phyloP scores from a whole-genome alignment of 139 green algal species.

The Pedinophyceae sp. region DNA sequence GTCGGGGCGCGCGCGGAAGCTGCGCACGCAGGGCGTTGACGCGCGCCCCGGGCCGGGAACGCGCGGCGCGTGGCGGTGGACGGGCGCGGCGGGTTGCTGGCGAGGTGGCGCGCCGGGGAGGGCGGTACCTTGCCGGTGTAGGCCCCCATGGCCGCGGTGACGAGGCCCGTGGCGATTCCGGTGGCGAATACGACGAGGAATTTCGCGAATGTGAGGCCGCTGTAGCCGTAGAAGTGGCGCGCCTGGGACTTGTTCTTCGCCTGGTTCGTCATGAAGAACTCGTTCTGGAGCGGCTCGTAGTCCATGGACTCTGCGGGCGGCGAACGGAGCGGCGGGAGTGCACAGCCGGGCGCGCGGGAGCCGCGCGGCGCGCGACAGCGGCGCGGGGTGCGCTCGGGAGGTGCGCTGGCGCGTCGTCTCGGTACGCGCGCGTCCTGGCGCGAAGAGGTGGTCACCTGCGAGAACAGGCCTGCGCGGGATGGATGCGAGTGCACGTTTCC shows the following conservation, averaged over 20 bases:
- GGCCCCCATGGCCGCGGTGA: slow-evolving; percentile 42
- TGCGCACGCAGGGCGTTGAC: background rate
- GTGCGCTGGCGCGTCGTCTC: too few species aligned
- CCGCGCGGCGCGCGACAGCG: too few species aligned
- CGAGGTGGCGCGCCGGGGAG: background rate
- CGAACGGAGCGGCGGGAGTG: too few species aligned
- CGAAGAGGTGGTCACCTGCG: too few species aligned
- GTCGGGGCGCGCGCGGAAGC: background rate
- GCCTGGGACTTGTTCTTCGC: background rate
- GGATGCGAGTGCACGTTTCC: too few species aligned
- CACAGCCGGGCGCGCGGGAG: too few species aligned
- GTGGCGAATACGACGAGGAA: slow-evolving; percentile 41
- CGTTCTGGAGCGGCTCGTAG: slow-evolving; percentile 12
- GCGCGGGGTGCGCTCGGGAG: too few species aligned
- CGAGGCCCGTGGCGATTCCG: slow-evolving; percentile 38
- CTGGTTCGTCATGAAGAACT: background rate
- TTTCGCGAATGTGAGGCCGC: slow-evolving; percentile 46
- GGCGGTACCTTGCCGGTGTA: too few species aligned
- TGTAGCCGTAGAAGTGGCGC: slow-evolving; percentile 32
- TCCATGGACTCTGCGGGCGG: slow-evolving; percentile 18
- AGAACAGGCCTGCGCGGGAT: too few species aligned
- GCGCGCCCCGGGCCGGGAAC: slow-evolving; percentile 12
- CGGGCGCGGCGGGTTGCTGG: background rate
- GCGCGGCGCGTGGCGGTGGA: background rate
- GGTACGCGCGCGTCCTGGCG: too few species aligned